A percentile compares a stretch with the other conserved stretches of the same genome.
phyloP scores from a whole-genome alignment of 1,284 basidiomycete species.

The Austroboletus novae-zelandiae region DNA sequence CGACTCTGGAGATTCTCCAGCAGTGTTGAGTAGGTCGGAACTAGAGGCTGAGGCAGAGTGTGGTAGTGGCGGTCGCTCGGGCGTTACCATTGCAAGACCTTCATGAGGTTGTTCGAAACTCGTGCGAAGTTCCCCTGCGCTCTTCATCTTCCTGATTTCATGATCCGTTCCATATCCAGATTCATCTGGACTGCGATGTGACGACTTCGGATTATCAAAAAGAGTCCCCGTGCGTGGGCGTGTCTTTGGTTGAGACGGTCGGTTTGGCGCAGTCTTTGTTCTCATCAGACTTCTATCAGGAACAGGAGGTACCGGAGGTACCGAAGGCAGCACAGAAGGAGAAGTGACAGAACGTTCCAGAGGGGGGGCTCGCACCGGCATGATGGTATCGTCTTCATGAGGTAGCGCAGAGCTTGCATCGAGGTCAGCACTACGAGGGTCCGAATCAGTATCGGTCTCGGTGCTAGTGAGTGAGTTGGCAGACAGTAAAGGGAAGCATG shows the following conservation, averaged over 20 bases:
- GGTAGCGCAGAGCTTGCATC: slow-evolving; percentile 27
- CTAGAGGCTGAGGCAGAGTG: slow-evolving; percentile 61
- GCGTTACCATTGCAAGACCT: slow-evolving; percentile 11
- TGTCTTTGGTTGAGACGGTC: slow-evolving; percentile 53
- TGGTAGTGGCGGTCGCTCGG: slow-evolving; percentile 44
- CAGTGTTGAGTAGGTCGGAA: slow-evolving; percentile 52
- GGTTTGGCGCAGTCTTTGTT: slow-evolving; percentile 70
- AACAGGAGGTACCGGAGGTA: slow-evolving; percentile 31
- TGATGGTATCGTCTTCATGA: slow-evolving; percentile 68
- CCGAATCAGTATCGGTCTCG: slow-evolving; percentile 57
- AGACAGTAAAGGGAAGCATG: slow-evolving; percentile 52
- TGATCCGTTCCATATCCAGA: slow-evolving; percentile 46
- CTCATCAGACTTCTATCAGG: slow-evolving; percentile 52
- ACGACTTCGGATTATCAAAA: slow-evolving; percentile 25
- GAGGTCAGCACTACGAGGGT: slow-evolving; percentile 40
- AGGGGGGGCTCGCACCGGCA: slow-evolving; percentile 52
- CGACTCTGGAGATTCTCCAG: slow-evolving; percentile 34
- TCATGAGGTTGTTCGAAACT: slow-evolving; percentile 34
- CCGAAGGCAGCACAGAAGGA: slow-evolving; percentile 34
- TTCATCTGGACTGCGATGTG: slow-evolving; percentile 34
- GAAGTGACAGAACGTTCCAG: slow-evolving; percentile 51
- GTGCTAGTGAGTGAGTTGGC: slow-evolving; percentile 41
- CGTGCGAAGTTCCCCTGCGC: slow-evolving; percentile 74
- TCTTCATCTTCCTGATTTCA: slow-evolving; percentile 82
- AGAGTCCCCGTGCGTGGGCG: slow-evolving; percentile 28